Base-by-base conservation (phyloP, 2,329 filamentous ascomycete species). In the Cladosporium velox region DNA sequence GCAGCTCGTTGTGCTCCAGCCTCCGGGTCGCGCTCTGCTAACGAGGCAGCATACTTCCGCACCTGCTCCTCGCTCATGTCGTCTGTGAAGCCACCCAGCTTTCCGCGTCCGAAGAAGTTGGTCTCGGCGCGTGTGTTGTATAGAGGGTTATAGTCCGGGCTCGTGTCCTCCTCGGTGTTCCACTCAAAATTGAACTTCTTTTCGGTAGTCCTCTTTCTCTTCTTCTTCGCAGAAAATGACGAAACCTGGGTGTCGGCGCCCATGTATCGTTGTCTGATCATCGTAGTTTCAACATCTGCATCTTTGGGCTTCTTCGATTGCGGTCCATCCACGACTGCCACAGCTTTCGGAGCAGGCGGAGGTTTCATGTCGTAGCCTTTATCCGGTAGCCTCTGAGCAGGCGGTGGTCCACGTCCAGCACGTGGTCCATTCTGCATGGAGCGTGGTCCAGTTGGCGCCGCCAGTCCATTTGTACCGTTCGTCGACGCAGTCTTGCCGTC, bases 181-280 rank as follows among this genome's bases (percentile, higher is more conserved):
- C 95, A 99, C 73, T 96, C 95, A 73, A 99, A 99, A 74, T 97
- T 99, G 83, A 99, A 99, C 77, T 99, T 98, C 79, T 93, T 92
- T 75, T 97, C 94, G 1, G 92, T 95, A 1, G 93, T 96, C 68
- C 94, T 86, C 81, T 91, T 91, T 65, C 94, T 87, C 83, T 98
- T 98, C 85, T 98, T 99, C 82, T 95, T 92, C 1, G 93, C 93
- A 0, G 93, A 96, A 75, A 98, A 97, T 44, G 87, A 96, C 4
- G 91, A 93, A 69, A 90, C 87, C 70, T 95, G 96, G 62, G 91
- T 88, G 70, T 97, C 92, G 0, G 92, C 90, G 3, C 95, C 95
- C 86, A 98, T 93, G 75, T 99, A 99, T 68, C 92, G 85, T 71
- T 92, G 88, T 67, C 91, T 86, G 68, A 92, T 87, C 66, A 95